Evolutionary conservation across 202 grass and related monocot genomes (phyloP).

Genomic region (Zizania palustris): DNA sequence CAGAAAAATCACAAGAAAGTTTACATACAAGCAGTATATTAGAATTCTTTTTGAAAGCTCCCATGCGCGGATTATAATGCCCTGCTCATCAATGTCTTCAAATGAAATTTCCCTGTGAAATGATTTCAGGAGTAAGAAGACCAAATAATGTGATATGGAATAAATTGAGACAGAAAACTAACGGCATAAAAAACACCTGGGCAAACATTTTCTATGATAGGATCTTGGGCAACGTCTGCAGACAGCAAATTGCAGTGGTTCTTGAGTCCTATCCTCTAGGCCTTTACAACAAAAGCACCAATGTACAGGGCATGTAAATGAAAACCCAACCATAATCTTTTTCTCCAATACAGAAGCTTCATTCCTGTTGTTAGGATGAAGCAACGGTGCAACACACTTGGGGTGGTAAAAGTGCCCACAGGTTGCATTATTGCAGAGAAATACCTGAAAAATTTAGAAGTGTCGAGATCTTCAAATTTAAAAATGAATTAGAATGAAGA

Average conservation of each 20-base stretch:
- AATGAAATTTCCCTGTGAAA: constrained; percentile 49
- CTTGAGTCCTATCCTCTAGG: constrained; percentile 52
- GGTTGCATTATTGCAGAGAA: constrained; percentile 66
- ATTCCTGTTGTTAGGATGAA: constrained; percentile 49
- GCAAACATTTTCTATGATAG: constrained; percentile 77
- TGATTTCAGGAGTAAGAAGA: constrained; percentile 23
- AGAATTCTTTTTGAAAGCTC: constrained; percentile 55
- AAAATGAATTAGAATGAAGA: constrained; percentile 15
- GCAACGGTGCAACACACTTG: constrained; percentile 55
- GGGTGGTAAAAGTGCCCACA: constrained; percentile 79
- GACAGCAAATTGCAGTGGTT: constrained; percentile 62
- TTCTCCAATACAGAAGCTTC: constrained; percentile 51
- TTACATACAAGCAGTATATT: constrained; percentile 60
- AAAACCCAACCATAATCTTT: constrained; percentile 52
- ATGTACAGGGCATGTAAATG: constrained; percentile 69
- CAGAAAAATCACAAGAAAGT: neutral
- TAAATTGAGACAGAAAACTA: constrained; percentile 3
- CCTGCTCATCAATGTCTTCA: constrained; percentile 40
- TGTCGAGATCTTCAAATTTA: constrained; percentile 7
- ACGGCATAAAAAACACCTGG: constrained; percentile 45
- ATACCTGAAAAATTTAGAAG: constrained; percentile 39
- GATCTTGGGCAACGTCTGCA: constrained; percentile 72
- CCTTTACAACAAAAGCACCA: constrained; percentile 62
- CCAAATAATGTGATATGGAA: neutral
- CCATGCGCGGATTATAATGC: constrained; percentile 50